Percentiles rank a stretch among this genome's conserved stretches.
Evolutionary conservation across 1,139 yeast species (phyloP).

Genomic region (Meyerozyma carpophila): DNA sequence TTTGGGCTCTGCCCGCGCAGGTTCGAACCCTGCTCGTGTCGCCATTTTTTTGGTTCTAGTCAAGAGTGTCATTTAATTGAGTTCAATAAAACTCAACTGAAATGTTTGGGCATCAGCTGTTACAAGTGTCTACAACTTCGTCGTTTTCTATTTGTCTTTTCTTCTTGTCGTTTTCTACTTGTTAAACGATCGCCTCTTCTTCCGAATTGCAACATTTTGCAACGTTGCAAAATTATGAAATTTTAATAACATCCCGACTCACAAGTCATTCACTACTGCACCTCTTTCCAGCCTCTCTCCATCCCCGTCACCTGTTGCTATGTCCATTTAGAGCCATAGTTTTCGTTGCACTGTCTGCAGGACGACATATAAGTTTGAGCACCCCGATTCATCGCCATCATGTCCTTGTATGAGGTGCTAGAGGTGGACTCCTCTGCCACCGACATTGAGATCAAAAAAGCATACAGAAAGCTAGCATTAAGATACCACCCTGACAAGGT

Average conservation of each 20-base stretch:
- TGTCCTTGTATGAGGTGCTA: slow-evolving; percentile 53
- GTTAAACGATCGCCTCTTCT: no score
- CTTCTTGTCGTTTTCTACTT: no score
- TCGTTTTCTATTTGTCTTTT: no score
- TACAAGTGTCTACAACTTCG: no score
- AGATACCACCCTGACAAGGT: slow-evolving; percentile 80
- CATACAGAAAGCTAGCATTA: slow-evolving; percentile 71
- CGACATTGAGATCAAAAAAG: slow-evolving; percentile 62
- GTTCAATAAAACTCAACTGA: neutral
- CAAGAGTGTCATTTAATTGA: no score
- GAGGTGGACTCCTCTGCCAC: slow-evolving; percentile 64
- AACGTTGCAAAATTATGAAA: no score
- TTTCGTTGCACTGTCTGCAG: neutral
- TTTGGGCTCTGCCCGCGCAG: slow-evolving; percentile 27
- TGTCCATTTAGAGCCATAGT: neutral
- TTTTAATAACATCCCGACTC: no score
- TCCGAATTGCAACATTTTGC: no score
- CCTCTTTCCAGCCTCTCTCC: no score
- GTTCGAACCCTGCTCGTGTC: slow-evolving; percentile 41
- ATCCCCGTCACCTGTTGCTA: neutral
- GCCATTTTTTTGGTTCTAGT: slow-evolving; percentile 19
- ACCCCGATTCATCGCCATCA: neutral
- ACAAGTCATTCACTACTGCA: no score
- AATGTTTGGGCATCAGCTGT: no score
- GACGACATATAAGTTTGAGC: neutral